Evolutionary conservation across 1,284 basidiomycete genomes (phyloP), one percentile per base, ranked within the genome.

Genomic region (Irpex lacteus): DNA sequence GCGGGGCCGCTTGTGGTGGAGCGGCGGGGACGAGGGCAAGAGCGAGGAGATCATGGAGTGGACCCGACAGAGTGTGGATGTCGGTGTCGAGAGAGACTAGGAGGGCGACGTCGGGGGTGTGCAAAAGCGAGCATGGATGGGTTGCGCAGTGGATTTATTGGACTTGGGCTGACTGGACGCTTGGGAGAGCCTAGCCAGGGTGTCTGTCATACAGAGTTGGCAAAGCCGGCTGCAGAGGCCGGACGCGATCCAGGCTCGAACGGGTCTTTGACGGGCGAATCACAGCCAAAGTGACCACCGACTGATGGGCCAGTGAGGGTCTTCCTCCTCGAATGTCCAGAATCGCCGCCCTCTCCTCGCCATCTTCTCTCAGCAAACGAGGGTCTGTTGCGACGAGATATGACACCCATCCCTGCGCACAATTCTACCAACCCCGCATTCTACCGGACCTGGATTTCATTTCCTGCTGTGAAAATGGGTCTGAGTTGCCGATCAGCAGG

Each of bases 1-100:
- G 67, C 76, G 77, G 66, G 82, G 82, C 59, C 80, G 77, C 54
- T 78, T 75, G 38, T 34, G 55, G 37, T 38, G 40, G 32, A 38
- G 61, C 26, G 40, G 57, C 55, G 64, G 44, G 54, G 40, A 44
- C 40, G 40, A 44, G 40, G 40, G 21, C 36, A 18, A 32, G 15
- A 59, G 37, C 40, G 19, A 36, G 50, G 58, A 47, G 50, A 36
- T 63, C 50, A 58, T 18, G 38, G 44, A 26, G 11, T 54, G 18
- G 40, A 9, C 11, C 40, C 8, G 40, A 44, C 8, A 15, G 40
- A 11, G 11, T 44, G 40, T 44, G 40, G 40, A 44, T 15, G 40
- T 44, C 15, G 40, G 8, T 44, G 40, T 58, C 56, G 56, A 32
- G 21, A 7, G 21, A 32, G 56, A 21, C 13, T n/a, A 26, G 13